Evolutionary conservation across 1,284 basidiomycete genomes (phyloP).

Genomic region (Tylopilus orsonianus): DNA sequence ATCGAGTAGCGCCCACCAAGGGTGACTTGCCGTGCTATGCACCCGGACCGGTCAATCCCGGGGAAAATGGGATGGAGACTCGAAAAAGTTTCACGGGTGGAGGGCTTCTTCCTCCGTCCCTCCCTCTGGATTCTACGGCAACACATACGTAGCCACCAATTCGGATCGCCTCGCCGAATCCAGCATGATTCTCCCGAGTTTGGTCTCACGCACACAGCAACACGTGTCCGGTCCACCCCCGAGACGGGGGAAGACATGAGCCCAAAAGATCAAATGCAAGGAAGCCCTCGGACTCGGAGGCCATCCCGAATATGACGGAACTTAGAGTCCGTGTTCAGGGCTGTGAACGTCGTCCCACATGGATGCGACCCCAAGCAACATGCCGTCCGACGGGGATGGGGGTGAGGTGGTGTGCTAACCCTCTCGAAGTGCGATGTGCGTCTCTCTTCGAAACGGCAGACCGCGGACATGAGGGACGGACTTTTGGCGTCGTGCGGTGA

Average conservation of each 20-base stretch:
- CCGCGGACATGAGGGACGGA: background rate
- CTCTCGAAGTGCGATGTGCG: too few species aligned
- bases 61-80: background rate
- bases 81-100: conserved; percentile 1
- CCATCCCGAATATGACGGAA: conserved; percentile 1
- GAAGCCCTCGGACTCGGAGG: conserved; percentile 3
- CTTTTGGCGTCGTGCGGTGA: background rate
- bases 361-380: background rate
- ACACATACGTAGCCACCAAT: too few species aligned
- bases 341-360: background rate
- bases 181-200: too few species aligned
- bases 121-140: too few species aligned
- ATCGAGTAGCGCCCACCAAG: too few species aligned
- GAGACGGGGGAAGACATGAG: conserved; percentile 6
- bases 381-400: background rate
- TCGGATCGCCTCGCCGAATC: too few species aligned
- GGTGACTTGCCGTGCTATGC: too few species aligned
- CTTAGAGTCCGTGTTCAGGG: background rate
- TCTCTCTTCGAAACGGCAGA: background rate
- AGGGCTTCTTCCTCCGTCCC: background rate
- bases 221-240: too few species aligned
- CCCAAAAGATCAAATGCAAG: background rate
- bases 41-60: background rate
- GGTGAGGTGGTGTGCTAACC: conserved; percentile 4
- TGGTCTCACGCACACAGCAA: too few species aligned